phyloP scores from a whole-genome alignment of 2,329 filamentous ascomycete genomes.

The Alternaria alternata region DNA sequence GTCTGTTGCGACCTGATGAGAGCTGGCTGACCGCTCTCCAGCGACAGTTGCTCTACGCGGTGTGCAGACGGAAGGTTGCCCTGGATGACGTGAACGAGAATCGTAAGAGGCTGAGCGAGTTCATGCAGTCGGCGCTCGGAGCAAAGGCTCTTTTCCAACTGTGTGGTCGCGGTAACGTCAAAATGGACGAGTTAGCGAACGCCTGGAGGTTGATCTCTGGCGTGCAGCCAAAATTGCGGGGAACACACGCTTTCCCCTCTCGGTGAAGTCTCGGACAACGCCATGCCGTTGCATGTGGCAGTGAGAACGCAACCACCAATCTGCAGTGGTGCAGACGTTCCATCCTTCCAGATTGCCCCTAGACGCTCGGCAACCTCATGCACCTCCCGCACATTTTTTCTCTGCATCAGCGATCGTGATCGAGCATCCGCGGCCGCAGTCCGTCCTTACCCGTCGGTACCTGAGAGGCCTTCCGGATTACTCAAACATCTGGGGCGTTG shows the following conservation, averaged over 20 bases:
- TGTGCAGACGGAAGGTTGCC: neutral
- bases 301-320: constrained; percentile 1
- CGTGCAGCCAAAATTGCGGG: constrained; percentile 18
- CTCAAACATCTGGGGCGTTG: neutral
- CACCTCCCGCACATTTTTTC: constrained; percentile 10
- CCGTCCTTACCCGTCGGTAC: constrained; percentile 5
- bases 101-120: neutral
- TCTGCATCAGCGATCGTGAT: constrained; percentile 6
- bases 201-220: constrained; percentile 18
- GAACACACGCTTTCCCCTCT: constrained; percentile 22
- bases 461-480: neutral
- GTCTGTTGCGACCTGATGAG: constrained; percentile 9
- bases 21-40: constrained; percentile 26
- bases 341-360: constrained; percentile 20
- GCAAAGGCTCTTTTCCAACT: constrained; percentile 16
- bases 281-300: constrained; percentile 15
- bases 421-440: constrained; percentile 6
- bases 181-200: constrained; percentile 17
- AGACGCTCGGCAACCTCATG: constrained; percentile 13
- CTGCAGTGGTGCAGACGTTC: constrained; percentile 6
- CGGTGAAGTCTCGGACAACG: constrained; percentile 30
- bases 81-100: constrained; percentile 5
- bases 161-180: constrained; percentile 9
- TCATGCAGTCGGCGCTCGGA: constrained; percentile 24
- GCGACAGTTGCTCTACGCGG: neutral